Evolutionary conservation across 2,329 filamentous ascomycete genomes (phyloP), one percentile per base, ranked within the genome.

Genomic region (Trichophyton equinum): DNA sequence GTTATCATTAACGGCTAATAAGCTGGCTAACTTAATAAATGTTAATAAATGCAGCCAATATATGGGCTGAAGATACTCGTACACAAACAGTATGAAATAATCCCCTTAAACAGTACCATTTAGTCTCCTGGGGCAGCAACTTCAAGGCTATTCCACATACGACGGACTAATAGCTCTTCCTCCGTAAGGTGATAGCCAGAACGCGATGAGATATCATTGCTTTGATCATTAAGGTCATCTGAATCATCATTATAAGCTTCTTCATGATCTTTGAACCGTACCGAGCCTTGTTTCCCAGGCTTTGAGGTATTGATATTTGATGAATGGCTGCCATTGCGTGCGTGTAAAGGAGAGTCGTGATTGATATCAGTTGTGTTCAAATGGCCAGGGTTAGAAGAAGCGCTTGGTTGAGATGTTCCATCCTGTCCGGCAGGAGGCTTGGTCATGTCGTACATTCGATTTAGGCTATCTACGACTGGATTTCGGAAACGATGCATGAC

Each of bases 401-500:
- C 18, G 59, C 18, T 30, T 20, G 59, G 8, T 58, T 53, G 42
- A 11, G 42, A 42, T 59, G 27, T 13, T 3, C 33, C 36, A 20
- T 36, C 57, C 22, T 47, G 33, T 18, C 57, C 42, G 1, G 25
- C 8, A n/a, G 22, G 44, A 25, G 58, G 36, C 11, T 60, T 53
- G 47, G 46, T 33, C 27, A 59, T 59, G 58, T 60, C 57, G 18
- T 58, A 58, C 8, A 66, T 58, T 13, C 76, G 71, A 33, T 63
- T 68, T 64, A 78, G 73, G 62, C 75, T 77, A 63, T 77, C 74
- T 7, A 70, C 69, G 1, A 75, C 73, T 4, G 76, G 76, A 25
- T 72, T 75, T 60, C 75, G 74, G 63, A 78, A 78, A 20, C 75
- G 72, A 56, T 74, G 73, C 7, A 78, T 75, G 5, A 78, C 76